Base-by-base conservation (phyloP, 1,284 basidiomycete genomes). In the Papiliotrema terrestris region DNA sequence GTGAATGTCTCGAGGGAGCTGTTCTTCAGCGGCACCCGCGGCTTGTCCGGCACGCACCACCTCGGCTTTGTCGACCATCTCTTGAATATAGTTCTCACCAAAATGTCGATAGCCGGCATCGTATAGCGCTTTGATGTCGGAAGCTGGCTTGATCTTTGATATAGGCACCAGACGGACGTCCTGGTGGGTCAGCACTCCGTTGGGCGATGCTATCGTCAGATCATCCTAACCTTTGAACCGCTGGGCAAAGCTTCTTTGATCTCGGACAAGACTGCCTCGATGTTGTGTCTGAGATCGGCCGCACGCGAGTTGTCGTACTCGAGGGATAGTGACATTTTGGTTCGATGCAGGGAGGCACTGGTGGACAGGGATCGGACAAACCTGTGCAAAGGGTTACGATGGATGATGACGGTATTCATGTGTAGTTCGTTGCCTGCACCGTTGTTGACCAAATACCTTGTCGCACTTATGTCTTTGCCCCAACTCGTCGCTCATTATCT, bases 31-130 rank as follows among this genome's bases (percentile, higher is more conserved):
- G 26, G 3, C 20, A 19, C 15, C 36, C 22, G 11, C 37, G 19
- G 8, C 25, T 44, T 45, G 14, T 26, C 8, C 14, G 3, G 5
- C 1, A 81, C 86, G 61, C 66, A 90, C 90, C 72, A 83, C 78
- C 50, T 79, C 78, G 1, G 91, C 87, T 71, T 96, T 98, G 45
- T 93, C 90, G n/a, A 86, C 86, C 60, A 98, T 76, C 71, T 98
- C 95, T 65, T 96, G 89, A 5, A 94, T 92, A 72, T 98, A 98
- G 74, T 98, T 98, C 78, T 98, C 95, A 13, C 96, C 95, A 73
- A 98, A 98, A 72, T 96, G 91, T 1, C 85, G 80, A 64, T 97
- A 90, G 0, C 87, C 89, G 15, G 79, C 78, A 56, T 89, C 82
- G 68, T 88, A 89, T 59, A 91, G 88, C 4, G 87, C 87, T 45